Conservation (phyloP, 768 basidiomycete genomes). For the Suillus americanus region DNA sequence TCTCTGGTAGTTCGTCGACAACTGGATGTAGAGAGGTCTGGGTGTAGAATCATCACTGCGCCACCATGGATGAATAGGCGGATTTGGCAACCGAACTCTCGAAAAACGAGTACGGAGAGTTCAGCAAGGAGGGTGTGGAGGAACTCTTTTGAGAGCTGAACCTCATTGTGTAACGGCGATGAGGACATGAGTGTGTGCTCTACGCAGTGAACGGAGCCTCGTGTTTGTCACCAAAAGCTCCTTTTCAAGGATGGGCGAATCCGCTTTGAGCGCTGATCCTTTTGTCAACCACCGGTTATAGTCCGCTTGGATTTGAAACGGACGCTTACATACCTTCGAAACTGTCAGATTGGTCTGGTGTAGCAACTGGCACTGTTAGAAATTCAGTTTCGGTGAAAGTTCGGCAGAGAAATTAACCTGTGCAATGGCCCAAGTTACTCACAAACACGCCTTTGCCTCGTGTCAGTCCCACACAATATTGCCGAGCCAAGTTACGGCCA, state of each 20-base stretch:
- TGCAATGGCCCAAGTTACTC: background rate
- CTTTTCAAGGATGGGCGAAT: background rate
- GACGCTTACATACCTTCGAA: background rate
- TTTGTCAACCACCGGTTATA: background rate
- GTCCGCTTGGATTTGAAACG: background rate
- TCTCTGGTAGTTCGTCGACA: constrained; percentile 59
- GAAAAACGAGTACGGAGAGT: constrained; percentile 49
- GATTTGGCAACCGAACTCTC: constrained; percentile 49
- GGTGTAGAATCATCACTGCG: constrained; percentile 71
- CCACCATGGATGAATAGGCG: constrained; percentile 71
- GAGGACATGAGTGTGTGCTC: constrained; percentile 15
- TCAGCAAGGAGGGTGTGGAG: constrained; percentile 48
- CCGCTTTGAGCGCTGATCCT: background rate
- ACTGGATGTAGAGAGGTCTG: constrained; percentile 35
- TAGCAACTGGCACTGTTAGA: background rate
- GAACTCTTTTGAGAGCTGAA: constrained; percentile 28
- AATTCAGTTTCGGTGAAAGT: background rate
- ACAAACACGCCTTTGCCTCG: background rate
- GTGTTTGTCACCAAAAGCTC: background rate
- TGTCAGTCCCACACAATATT: background rate
- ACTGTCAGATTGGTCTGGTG: background rate
- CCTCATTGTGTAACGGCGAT: constrained; percentile 32
- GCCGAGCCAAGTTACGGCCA: background rate
- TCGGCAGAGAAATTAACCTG: background rate
- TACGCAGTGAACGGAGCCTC: background rate